These are phyloP conservation scores for Nitzschia palea DNA, from an alignment of 108 stramenopile genomes.

Conservation along the genomic window DNA sequence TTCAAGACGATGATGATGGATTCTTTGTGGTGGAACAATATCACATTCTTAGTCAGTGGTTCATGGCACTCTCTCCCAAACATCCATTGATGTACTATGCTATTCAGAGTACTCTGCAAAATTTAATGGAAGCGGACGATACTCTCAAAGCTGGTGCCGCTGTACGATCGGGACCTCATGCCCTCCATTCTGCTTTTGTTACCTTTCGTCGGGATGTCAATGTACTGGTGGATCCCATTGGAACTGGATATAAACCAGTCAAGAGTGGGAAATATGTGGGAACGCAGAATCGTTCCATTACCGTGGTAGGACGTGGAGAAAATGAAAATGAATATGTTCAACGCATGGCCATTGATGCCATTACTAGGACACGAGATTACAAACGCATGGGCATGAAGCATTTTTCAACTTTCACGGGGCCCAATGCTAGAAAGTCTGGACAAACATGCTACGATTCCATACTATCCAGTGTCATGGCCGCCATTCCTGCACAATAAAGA, in stretches of 20 bases:
- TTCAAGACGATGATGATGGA: constrained; percentile 35
- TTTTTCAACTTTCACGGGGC: constrained; percentile 10
- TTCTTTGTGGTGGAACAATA: constrained; percentile 57
- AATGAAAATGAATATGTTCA: constrained; percentile 40
- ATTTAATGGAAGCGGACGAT: constrained; percentile 21
- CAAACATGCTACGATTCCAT: constrained; percentile 9
- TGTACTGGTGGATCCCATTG: constrained; percentile 3
- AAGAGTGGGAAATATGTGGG: constrained; percentile 33
- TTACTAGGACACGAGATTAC: constrained; percentile 23
- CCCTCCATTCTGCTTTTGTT: constrained; percentile 30
- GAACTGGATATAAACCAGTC: constrained; percentile 27
- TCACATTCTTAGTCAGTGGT: constrained; percentile 59
- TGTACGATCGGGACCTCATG: constrained; percentile 40
- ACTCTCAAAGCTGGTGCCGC: constrained; percentile 16
- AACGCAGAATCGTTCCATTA: constrained; percentile 28
- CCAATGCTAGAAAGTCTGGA: constrained; percentile 12
- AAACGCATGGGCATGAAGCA: constrained; percentile 27
- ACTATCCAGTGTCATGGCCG: background rate
- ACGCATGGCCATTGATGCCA: constrained; percentile 18
- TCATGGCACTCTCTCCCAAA: constrained; percentile 55
- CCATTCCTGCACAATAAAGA: background rate
- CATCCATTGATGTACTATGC: constrained; percentile 65
- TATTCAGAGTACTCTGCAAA: constrained; percentile 33
- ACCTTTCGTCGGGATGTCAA: constrained; percentile 31
- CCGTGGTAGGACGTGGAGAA: constrained; percentile 31